Evolutionary conservation across 2,329 filamentous ascomycete species (phyloP).

Genomic region (Colletotrichum lindemuthianum): DNA sequence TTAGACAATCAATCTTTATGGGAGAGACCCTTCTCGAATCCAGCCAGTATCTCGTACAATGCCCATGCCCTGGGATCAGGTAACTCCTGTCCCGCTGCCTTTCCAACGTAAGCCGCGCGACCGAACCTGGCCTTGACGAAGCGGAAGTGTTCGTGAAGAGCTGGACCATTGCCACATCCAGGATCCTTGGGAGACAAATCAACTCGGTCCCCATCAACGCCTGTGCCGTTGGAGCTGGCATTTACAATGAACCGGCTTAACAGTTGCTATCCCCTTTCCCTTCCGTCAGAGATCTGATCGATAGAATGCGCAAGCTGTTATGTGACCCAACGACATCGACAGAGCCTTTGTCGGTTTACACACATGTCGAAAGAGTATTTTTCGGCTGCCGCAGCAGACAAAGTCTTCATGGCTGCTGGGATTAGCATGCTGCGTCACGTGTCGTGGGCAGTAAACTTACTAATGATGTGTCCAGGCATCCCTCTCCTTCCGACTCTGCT

Average conservation of each 20-base stretch:
- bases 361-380: conserved; percentile 66
- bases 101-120: conserved; percentile 43
- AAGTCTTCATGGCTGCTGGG: conserved; percentile 74
- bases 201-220: conserved; percentile 37
- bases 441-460: conserved; percentile 52
- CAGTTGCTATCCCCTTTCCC: no score
- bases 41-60: conserved; percentile 41
- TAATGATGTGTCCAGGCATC: conserved; percentile 70
- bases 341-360: conserved; percentile 61
- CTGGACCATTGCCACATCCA: conserved; percentile 49
- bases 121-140: conserved; percentile 41
- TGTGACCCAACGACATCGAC: no score
- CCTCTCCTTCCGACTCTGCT: conserved; percentile 79
- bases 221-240: no score
- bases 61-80: conserved; percentile 47
- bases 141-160: conserved; percentile 37
- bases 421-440: neutral
- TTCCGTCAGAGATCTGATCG: no score
- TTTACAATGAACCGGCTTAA: no score
- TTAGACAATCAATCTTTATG: neutral
- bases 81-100: conserved; percentile 41
- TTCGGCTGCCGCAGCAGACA: conserved; percentile 71
- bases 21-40: conserved; percentile 10
- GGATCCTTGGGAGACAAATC: conserved; percentile 65
- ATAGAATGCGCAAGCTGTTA: no score